Conservation (phyloP, 306 rosid species). For the Quercus gilva region DNA sequence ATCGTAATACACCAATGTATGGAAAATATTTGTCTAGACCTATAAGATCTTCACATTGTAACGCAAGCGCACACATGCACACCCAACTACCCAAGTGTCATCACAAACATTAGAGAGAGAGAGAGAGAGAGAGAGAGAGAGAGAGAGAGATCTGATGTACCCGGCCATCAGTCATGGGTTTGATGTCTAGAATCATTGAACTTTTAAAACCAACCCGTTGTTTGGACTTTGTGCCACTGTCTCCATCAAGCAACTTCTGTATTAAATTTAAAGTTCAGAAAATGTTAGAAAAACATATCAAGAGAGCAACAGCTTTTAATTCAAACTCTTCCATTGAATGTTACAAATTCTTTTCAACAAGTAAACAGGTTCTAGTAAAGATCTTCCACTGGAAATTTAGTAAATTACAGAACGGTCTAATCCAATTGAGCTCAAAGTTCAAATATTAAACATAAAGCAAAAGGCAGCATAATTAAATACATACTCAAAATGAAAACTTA, state of each 20-base stretch:
- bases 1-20: background rate
- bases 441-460: slow-evolving; percentile 13
- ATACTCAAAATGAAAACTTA: slow-evolving; percentile 12
- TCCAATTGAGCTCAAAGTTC: slow-evolving; percentile 2
- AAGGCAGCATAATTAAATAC: slow-evolving; percentile 13
- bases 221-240: slow-evolving; percentile 61
- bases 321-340: background rate
- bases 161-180: slow-evolving; percentile 94
- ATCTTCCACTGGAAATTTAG: background rate
- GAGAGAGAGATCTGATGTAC: slow-evolving; percentile 41
- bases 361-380: background rate
- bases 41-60: slow-evolving; percentile 2
- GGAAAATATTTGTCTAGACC: background rate
- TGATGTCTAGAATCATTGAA: slow-evolving; percentile 85
- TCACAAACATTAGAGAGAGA: slow-evolving; percentile 8
- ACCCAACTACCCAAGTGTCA: slow-evolving; percentile 13
- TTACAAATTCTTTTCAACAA: background rate
- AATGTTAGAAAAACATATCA: slow-evolving; percentile 15
- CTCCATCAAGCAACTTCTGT: slow-evolving; percentile 82
- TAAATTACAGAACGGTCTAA: background rate
- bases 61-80: background rate
- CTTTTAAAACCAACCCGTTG: slow-evolving; percentile 85
- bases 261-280: slow-evolving; percentile 10
- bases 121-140: slow-evolving; percentile 30
- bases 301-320: background rate